Evolutionary conservation across 768 basidiomycete species (phyloP).

Genomic region (Pisolithus orientalis): DNA sequence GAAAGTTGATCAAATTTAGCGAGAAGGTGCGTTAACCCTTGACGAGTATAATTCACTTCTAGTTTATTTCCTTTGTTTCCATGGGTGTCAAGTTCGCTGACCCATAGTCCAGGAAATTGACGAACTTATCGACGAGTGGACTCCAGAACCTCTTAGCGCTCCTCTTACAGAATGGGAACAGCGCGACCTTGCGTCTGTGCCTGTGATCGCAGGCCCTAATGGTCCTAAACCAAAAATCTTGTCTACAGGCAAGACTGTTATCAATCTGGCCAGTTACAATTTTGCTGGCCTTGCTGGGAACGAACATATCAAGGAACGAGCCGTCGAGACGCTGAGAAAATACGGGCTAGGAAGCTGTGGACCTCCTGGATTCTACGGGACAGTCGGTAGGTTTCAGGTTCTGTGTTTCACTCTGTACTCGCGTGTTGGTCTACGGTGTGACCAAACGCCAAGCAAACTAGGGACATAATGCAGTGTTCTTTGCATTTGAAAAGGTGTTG

Average conservation of each 20-base stretch:
- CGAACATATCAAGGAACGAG: slow-evolving; percentile 79
- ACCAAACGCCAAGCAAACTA: not conserved
- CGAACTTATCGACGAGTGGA: slow-evolving; percentile 94
- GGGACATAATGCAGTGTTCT: not conserved
- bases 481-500: not conserved
- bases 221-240: slow-evolving; percentile 79
- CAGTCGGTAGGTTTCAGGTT: slow-evolving; percentile 57
- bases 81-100: not conserved
- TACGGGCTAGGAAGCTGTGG: slow-evolving; percentile 96
- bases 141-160: slow-evolving; percentile 73
- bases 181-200: slow-evolving; percentile 66
- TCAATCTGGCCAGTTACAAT: slow-evolving; percentile 88
- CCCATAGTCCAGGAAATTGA: slow-evolving; percentile 71
- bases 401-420: not conserved
- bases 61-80: not conserved
- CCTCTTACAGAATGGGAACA: slow-evolving; percentile 55
- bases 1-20: slow-evolving; percentile 83
- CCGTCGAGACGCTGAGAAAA: slow-evolving; percentile 76
- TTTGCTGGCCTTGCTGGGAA: slow-evolving; percentile 88
- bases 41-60: not conserved
- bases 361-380: slow-evolving; percentile 96
- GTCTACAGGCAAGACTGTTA: slow-evolving; percentile 63
- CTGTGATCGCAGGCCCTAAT: slow-evolving; percentile 72
- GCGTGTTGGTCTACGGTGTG: not conserved
- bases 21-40: slow-evolving; percentile 63